Percentiles rank a stretch among this genome's conserved stretches.
phyloP scores from a whole-genome alignment of 805 yeast genomes.

The Nakazawaea holstii region DNA sequence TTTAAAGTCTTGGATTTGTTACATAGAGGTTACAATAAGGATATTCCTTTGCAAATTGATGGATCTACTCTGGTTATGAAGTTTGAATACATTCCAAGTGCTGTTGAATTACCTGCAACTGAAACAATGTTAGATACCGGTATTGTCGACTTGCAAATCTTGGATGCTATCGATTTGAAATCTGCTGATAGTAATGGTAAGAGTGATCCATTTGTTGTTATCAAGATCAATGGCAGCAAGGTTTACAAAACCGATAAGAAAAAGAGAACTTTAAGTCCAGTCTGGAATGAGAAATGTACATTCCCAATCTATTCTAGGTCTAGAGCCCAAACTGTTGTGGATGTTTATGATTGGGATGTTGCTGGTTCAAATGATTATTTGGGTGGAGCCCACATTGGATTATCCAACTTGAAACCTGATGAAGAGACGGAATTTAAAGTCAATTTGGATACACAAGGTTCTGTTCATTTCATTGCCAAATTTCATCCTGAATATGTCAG shows the following conservation, averaged over 20 bases:
- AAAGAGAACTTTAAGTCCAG: slow-evolving; percentile 66
- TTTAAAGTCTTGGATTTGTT: slow-evolving; percentile 52
- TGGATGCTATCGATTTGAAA: slow-evolving; percentile 47
- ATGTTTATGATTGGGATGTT: slow-evolving; percentile 73
- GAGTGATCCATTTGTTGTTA: slow-evolving; percentile 62
- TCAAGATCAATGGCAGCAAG: slow-evolving; percentile 49
- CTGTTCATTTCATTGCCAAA: slow-evolving; percentile 43
- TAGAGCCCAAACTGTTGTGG: slow-evolving; percentile 41
- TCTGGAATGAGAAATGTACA: slow-evolving; percentile 64
- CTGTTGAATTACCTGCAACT: slow-evolving; percentile 43
- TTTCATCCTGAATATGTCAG: slow-evolving; percentile 65
- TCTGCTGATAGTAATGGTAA: slow-evolving; percentile 71
- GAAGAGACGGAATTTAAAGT: slow-evolving; percentile 37
- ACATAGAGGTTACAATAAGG: slow-evolving; percentile 38
- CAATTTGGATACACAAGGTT: slow-evolving; percentile 61
- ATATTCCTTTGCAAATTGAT: slow-evolving; percentile 40
- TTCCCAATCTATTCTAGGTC: slow-evolving; percentile 62
- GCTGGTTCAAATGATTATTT: slow-evolving; percentile 62
- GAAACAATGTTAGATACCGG: slow-evolving; percentile 73
- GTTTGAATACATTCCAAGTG: slow-evolving; percentile 58
- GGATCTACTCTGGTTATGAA: slow-evolving; percentile 37
- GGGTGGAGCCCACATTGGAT: slow-evolving; percentile 47
- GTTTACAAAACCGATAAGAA: slow-evolving; percentile 54
- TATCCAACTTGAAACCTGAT: slow-evolving; percentile 41
- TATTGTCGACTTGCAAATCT: slow-evolving; percentile 45